These are phyloP conservation scores for Nemania sp. DNA, from an alignment of 2,329 filamentous ascomycete species.

Conservation along the genomic window DNA sequence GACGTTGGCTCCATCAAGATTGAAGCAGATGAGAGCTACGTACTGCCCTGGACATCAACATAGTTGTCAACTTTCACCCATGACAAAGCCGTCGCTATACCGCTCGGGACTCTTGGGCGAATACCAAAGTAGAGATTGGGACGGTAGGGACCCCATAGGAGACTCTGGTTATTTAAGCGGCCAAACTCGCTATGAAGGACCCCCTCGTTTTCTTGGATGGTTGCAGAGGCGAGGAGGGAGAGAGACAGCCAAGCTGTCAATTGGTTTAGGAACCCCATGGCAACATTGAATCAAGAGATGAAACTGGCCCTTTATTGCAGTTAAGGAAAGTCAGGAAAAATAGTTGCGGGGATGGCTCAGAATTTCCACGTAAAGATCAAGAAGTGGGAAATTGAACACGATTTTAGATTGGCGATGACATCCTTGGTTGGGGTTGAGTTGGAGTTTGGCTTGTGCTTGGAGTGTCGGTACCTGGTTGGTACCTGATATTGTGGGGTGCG, in stretches of 20 bases:
- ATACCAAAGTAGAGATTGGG: slow-evolving; percentile 95
- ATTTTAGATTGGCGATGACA: slow-evolving; percentile 31
- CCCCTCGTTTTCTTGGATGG: slow-evolving; percentile 39
- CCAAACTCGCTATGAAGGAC: slow-evolving; percentile 55
- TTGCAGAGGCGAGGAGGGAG: slow-evolving; percentile 28
- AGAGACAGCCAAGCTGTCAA: slow-evolving; percentile 43
- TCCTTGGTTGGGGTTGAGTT: too few species aligned
- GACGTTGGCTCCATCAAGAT: not conserved
- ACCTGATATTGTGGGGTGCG: slow-evolving; percentile 15
- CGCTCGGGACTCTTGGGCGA: slow-evolving; percentile 78
- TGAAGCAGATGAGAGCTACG: slow-evolving; percentile 36
- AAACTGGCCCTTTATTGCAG: not conserved
- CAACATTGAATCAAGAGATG: slow-evolving; percentile 31
- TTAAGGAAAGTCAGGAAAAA: not conserved
- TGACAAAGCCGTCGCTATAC: slow-evolving; percentile 80
- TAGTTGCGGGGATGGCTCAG: not conserved
- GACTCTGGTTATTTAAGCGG: slow-evolving; percentile 73
- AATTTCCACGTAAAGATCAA: not conserved
- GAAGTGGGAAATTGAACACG: slow-evolving; percentile 34
- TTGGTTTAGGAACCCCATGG: slow-evolving; percentile 37
- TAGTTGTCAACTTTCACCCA: slow-evolving; percentile 88
- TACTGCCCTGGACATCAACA: slow-evolving; percentile 74
- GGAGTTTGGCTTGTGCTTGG: not conserved
- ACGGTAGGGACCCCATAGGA: slow-evolving; percentile 95
- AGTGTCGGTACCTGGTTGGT: slow-evolving; percentile 2